These are phyloP conservation scores for Colletotrichum costaricense DNA, from an alignment of 2,329 filamentous ascomycete genomes.

Conservation along the genomic window DNA sequence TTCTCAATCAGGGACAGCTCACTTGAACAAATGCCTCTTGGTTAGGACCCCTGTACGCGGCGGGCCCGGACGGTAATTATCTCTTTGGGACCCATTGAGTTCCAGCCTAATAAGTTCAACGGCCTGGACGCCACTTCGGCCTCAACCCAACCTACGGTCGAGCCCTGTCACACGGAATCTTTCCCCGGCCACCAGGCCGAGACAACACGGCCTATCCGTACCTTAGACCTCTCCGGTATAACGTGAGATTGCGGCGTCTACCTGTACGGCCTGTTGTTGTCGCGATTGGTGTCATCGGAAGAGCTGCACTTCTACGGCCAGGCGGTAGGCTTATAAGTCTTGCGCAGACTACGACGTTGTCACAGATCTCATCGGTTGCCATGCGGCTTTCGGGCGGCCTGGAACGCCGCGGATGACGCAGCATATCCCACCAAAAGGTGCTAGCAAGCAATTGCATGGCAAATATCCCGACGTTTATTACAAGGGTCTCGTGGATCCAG, in stretches of 20 bases:
- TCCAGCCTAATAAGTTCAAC: constrained; percentile 27
- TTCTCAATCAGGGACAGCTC: constrained; percentile 18
- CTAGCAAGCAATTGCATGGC: constrained; percentile 17
- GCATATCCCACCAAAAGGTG: not conserved
- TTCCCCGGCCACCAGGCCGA: constrained; percentile 20
- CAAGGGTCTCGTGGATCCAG: constrained; percentile 31
- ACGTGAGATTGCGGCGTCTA: not conserved
- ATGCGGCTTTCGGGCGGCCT: not conserved
- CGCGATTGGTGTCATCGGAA: not conserved
- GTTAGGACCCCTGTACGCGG: constrained; percentile 20
- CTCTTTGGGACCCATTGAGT: constrained; percentile 20
- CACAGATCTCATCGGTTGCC: not conserved
- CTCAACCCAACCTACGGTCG: constrained; percentile 17
- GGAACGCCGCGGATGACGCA: constrained; percentile 5
- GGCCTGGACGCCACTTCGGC: constrained; percentile 22
- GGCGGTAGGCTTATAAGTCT: not conserved
- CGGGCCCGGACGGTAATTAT: constrained; percentile 23
- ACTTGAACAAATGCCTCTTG: constrained; percentile 28
- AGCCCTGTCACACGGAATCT: constrained; percentile 20
- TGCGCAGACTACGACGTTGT: not conserved
- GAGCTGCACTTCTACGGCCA: not conserved
- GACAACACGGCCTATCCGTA: not conserved
- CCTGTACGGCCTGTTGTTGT: not conserved
- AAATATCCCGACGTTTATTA: constrained; percentile 29
- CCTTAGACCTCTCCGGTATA: not conserved